Percentiles rank a stretch among this genome's conserved stretches.
Evolutionary conservation across 768 basidiomycete genomes (phyloP).

Genomic region (Mycena epipterygia): DNA sequence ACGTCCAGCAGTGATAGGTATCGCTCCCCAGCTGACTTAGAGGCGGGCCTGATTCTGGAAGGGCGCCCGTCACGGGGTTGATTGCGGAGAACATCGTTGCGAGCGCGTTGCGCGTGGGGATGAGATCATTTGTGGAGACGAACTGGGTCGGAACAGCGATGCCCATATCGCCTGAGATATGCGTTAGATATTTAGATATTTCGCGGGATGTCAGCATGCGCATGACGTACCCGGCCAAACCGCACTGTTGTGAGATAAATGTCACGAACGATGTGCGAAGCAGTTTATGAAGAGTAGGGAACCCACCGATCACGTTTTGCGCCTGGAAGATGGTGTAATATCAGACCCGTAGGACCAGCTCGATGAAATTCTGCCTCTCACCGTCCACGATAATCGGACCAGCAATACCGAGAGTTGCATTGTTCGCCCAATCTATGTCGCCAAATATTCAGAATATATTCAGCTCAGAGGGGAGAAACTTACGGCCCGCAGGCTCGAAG

Average conservation of each 20-base stretch:
- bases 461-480: conserved; percentile 5
- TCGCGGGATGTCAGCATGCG: not conserved
- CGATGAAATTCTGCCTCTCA: not conserved
- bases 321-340: conserved; percentile 35
- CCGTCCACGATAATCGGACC: conserved; percentile 74
- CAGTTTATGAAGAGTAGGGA: not conserved
- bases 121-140: conserved; percentile 71
- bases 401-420: conserved; percentile 66
- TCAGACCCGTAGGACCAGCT: not conserved
- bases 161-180: conserved; percentile 66
- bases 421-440: conserved; percentile 65
- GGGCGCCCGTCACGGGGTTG: conserved; percentile 65
- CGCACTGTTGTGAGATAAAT: conserved; percentile 49
- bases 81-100: conserved; percentile 70
- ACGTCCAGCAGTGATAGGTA: conserved; percentile 73
- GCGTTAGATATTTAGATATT: not conserved
- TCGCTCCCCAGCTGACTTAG: conserved; percentile 61
- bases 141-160: conserved; percentile 73
- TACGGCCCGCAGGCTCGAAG: conserved; percentile 59
- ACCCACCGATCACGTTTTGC: conserved; percentile 69
- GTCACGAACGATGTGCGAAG: not conserved
- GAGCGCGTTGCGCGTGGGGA: conserved; percentile 68
- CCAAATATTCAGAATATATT: not conserved
- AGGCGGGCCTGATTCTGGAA: conserved; percentile 67
- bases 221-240: conserved; percentile 64